Evolutionary conservation across 208 protist species (phyloP).

Genomic region (Trypanosoma brucei): DNA sequence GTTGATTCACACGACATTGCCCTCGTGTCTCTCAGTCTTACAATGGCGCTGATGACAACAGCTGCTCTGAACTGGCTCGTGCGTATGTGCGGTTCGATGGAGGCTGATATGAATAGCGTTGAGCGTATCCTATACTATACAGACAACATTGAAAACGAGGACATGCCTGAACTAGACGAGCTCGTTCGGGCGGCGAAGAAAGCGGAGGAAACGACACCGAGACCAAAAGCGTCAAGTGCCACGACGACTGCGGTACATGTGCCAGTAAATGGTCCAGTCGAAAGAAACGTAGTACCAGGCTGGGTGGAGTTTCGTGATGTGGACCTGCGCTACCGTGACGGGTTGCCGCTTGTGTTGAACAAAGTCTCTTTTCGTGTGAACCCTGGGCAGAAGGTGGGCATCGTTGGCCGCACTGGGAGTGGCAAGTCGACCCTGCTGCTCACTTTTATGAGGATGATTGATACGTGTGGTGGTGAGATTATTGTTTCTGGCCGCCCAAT

Average conservation of each 20-base stretch:
- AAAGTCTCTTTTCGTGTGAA: constrained; percentile 49
- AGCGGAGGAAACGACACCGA: background rate
- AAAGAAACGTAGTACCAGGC: constrained; percentile 14
- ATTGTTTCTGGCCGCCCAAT: constrained; percentile 35
- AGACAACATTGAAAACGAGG: constrained; percentile 31
- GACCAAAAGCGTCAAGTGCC: background rate
- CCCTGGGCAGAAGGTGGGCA: constrained; percentile 69
- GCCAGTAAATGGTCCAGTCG: background rate
- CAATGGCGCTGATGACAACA: constrained; percentile 33
- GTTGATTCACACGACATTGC: constrained; percentile 27
- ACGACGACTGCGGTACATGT: background rate
- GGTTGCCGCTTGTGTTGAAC: constrained; percentile 58
- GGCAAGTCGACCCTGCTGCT: constrained; percentile 85
- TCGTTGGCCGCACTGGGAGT: constrained; percentile 82
- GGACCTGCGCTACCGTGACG: constrained; percentile 60
- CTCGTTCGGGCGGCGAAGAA: constrained; percentile 13
- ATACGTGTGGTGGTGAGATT: constrained; percentile 50
- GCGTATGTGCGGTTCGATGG: constrained; percentile 19
- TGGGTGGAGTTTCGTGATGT: constrained; percentile 64
- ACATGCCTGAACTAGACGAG: constrained; percentile 30
- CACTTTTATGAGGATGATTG: constrained; percentile 68
- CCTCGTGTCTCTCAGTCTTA: constrained; percentile 42
- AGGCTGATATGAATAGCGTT: constrained; percentile 73
- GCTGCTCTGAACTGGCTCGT: constrained; percentile 37
- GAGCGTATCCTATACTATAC: constrained; percentile 71